These are phyloP conservation scores for Sherardia arvensis DNA, from an alignment of 257 asterid genomes.

Conservation along the genomic window DNA sequence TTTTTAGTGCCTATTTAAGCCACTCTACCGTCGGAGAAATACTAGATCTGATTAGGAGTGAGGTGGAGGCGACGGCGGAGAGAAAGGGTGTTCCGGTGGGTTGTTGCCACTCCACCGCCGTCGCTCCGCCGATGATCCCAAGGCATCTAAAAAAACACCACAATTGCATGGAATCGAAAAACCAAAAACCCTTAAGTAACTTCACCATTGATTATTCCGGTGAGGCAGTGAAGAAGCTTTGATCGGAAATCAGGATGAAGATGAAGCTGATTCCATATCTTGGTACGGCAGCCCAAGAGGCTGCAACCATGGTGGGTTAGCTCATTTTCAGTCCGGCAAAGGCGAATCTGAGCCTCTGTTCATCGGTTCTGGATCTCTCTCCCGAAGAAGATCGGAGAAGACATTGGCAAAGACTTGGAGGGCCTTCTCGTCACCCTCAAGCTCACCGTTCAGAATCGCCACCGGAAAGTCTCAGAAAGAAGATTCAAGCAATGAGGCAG, in stretches of 20 bases:
- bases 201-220: too few species aligned
- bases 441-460: too few species aligned
- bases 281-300: constrained; percentile 18
- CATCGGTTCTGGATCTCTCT: too few species aligned
- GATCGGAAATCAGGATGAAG: too few species aligned
- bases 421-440: too few species aligned
- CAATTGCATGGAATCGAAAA: too few species aligned
- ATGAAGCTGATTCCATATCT: not conserved
- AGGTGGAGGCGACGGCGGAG: not conserved
- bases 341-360: constrained; percentile 18
- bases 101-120: not conserved
- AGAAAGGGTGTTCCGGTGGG: not conserved
- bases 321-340: constrained; percentile 5
- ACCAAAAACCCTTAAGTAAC: too few species aligned
- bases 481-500: not conserved
- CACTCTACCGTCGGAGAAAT: not conserved
- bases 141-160: too few species aligned
- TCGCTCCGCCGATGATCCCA: not conserved
- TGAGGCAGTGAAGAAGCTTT: too few species aligned
- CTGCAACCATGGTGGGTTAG: constrained; percentile 17
- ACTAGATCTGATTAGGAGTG: not conserved
- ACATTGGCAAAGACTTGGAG: too few species aligned
- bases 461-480: constrained; percentile 2
- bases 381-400: too few species aligned
- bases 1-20: not conserved